Percentiles rank a stretch among this genome's conserved stretches.
Conservation (phyloP, 352 stramenopile species). For the Phytophthora citrophthora region DNA sequence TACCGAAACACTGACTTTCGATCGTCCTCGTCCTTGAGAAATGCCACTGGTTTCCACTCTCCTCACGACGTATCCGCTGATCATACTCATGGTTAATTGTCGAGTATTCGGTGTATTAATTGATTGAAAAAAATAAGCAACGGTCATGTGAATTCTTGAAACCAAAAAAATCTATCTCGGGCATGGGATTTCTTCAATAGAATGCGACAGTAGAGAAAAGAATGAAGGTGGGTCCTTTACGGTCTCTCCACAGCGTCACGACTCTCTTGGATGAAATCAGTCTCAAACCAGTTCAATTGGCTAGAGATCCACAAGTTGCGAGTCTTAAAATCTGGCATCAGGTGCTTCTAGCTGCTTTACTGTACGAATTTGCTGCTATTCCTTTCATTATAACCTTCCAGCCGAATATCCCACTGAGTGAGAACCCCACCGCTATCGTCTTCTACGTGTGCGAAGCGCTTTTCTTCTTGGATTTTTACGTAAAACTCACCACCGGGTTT, state of each 20-base stretch:
- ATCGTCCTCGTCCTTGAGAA: conserved; percentile 15
- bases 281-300: neutral
- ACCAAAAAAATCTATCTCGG: no score
- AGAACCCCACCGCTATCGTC: conserved; percentile 10
- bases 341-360: neutral
- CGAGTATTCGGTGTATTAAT: no score
- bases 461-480: conserved; percentile 60
- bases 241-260: neutral
- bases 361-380: conserved; percentile 49
- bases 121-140: no score
- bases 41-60: conserved; percentile 7
- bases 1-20: conserved; percentile 20
- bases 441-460: conserved; percentile 55
- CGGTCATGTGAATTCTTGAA: no score
- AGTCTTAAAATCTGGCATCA: neutral
- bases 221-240: neutral
- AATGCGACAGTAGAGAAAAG: neutral
- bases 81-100: conserved; percentile 27
- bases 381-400: conserved; percentile 64
- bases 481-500: conserved; percentile 62
- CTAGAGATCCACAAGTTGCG: neutral
- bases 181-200: neutral
- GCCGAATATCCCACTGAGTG: neutral
- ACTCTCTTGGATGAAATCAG: neutral
- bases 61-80: conserved; percentile 29